phyloP scores from a whole-genome alignment of 495 filamentous ascomycete species.

The Penicillium coprophilum region DNA sequence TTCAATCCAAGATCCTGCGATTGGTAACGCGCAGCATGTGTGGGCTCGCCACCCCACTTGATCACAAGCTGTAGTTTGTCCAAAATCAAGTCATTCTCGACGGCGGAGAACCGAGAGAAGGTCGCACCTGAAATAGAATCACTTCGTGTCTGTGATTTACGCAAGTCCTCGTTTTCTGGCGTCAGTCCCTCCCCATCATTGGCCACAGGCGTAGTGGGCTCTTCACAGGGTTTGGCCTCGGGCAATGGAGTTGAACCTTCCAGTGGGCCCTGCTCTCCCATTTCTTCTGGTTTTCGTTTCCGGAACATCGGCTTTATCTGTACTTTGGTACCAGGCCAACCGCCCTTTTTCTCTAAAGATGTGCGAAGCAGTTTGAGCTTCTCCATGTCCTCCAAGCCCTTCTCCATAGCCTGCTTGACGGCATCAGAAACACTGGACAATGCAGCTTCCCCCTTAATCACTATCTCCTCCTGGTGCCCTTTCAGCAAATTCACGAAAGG shows the following conservation, averaged over 20 bases:
- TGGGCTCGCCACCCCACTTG: constrained; percentile 98
- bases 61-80: constrained; percentile 97
- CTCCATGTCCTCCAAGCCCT: constrained; percentile 76
- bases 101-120: constrained; percentile 84
- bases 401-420: constrained; percentile 71
- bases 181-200: constrained; percentile 12
- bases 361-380: constrained; percentile 83
- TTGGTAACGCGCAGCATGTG: constrained; percentile 95
- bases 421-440: constrained; percentile 86
- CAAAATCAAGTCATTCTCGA: constrained; percentile 81
- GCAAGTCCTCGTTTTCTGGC: constrained; percentile 29
- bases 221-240: constrained; percentile 13
- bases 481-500: constrained; percentile 93
- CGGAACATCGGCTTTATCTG: constrained; percentile 99
- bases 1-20: constrained; percentile 90
- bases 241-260: constrained; percentile 1
- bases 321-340: constrained; percentile 94
- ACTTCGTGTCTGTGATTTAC: constrained; percentile 57
- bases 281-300: constrained; percentile 66
- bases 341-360: constrained; percentile 85
- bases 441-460: constrained; percentile 88
- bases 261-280: constrained; percentile 28
- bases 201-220: constrained; percentile 24
- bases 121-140: constrained; percentile 85
- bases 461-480: constrained; percentile 93